phyloP scores from a whole-genome alignment of 1,284 basidiomycete species.

The Leccinum variabile region DNA sequence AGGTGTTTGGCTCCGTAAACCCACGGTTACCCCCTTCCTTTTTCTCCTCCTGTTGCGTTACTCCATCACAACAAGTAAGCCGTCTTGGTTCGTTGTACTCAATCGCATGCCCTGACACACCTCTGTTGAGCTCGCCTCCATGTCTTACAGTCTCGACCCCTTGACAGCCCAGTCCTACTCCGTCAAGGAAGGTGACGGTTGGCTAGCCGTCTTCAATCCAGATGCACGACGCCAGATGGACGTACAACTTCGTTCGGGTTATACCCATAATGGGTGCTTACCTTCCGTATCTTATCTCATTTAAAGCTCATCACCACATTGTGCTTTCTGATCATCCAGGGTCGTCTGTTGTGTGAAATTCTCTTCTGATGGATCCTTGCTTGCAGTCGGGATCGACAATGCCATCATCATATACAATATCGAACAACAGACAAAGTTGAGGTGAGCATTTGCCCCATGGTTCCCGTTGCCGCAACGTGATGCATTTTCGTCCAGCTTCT shows the following conservation, averaged over 20 bases:
- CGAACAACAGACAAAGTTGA: constrained; percentile 28
- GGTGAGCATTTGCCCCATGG: constrained; percentile 20
- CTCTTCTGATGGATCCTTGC: constrained; percentile 33
- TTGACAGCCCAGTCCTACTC: constrained; percentile 33
- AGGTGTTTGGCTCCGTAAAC: background rate
- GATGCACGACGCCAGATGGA: constrained; percentile 39
- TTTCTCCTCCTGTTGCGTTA: background rate
- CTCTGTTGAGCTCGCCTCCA: constrained; percentile 10
- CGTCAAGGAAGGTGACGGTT: constrained; percentile 38
- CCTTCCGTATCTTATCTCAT: constrained; percentile 4
- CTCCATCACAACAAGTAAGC: constrained; percentile 4
- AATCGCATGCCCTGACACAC: constrained; percentile 11
- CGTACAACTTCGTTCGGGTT: constrained; percentile 29
- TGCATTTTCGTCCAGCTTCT: constrained; percentile 24
- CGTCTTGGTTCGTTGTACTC: background rate
- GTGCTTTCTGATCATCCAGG: constrained; percentile 17
- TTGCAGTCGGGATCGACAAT: constrained; percentile 37
- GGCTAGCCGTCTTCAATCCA: constrained; percentile 40
- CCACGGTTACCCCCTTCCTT: background rate
- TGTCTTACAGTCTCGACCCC: constrained; percentile 35
- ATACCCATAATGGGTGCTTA: constrained; percentile 34
- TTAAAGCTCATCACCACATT: constrained; percentile 11
- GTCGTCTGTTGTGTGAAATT: constrained; percentile 36
- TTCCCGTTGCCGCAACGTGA: background rate
- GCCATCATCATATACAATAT: constrained; percentile 35